These are phyloP conservation scores for Aureobasidium sp. DNA, from an alignment of 2,329 filamentous ascomycete genomes.

Conservation along the genomic window DNA sequence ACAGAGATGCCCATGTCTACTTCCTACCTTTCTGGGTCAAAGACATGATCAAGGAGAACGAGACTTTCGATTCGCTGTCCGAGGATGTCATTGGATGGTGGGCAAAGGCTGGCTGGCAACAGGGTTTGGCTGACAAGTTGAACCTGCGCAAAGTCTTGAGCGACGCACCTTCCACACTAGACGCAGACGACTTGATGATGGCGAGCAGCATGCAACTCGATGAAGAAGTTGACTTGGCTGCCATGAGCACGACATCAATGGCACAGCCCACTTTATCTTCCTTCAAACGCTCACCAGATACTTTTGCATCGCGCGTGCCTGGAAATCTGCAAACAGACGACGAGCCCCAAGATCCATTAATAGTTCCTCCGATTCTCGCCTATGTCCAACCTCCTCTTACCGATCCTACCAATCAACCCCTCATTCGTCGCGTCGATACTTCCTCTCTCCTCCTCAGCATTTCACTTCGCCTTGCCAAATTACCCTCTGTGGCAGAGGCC, in stretches of 20 bases:
- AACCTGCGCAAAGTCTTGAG: constrained; percentile 61
- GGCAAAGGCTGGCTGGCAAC: constrained; percentile 91
- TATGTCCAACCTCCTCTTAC: constrained; percentile 62
- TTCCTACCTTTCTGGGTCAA: constrained; percentile 89
- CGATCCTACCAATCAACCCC: constrained; percentile 35
- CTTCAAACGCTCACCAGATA: not conserved
- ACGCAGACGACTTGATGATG: constrained; percentile 25
- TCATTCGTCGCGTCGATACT: constrained; percentile 85
- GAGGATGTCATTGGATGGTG: constrained; percentile 93
- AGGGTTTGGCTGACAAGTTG: constrained; percentile 70
- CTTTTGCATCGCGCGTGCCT: constrained; percentile 18
- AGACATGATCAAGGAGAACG: constrained; percentile 72
- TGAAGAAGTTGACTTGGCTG: constrained; percentile 22
- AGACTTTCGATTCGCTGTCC: constrained; percentile 76
- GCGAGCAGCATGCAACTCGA: constrained; percentile 20
- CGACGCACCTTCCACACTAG: constrained; percentile 24
- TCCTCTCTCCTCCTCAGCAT: constrained; percentile 72
- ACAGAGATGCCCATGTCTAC: constrained; percentile 90
- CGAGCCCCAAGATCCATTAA: constrained; percentile 28
- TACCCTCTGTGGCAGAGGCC: constrained; percentile 62
- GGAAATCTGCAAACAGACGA: constrained; percentile 15
- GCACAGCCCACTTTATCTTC: constrained; percentile 15
- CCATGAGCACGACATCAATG: constrained; percentile 17
- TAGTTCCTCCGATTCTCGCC: constrained; percentile 67
- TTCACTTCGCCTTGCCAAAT: constrained; percentile 79